phyloP scores from a whole-genome alignment of 352 stramenopile genomes.

The Phytophthora constricta region DNA sequence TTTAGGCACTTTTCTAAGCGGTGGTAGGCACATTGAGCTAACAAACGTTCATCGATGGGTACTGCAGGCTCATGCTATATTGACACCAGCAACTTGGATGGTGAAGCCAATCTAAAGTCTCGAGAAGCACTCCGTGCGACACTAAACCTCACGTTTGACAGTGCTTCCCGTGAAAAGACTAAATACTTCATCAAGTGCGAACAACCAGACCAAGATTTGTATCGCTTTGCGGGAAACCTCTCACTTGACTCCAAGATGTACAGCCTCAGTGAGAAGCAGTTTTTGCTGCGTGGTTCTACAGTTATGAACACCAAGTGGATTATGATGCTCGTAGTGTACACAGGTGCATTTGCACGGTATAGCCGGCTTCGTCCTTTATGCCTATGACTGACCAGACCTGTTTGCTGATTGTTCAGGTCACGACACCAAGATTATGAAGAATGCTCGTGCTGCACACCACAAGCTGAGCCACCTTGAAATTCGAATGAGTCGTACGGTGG shows the following conservation, averaged over 20 bases:
- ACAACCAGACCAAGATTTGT: slow-evolving; percentile 77
- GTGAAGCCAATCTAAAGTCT: slow-evolving; percentile 80
- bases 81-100: slow-evolving; percentile 85
- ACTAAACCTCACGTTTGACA: slow-evolving; percentile 44
- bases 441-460: slow-evolving; percentile 75
- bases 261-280: slow-evolving; percentile 80
- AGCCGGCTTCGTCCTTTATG: no score
- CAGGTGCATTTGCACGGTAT: slow-evolving; percentile 44
- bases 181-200: slow-evolving; percentile 82
- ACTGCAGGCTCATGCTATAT: slow-evolving; percentile 73
- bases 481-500: slow-evolving; percentile 77
- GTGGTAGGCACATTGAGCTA: not conserved
- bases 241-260: slow-evolving; percentile 62
- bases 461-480: slow-evolving; percentile 87
- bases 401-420: slow-evolving; percentile 41
- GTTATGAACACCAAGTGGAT: slow-evolving; percentile 87
- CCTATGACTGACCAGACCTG: not conserved
- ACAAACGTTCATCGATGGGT: not conserved
- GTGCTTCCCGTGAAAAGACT: slow-evolving; percentile 36
- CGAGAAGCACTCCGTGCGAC: slow-evolving; percentile 59
- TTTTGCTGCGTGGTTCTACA: slow-evolving; percentile 71
- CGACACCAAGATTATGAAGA: slow-evolving; percentile 93
- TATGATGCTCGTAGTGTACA: slow-evolving; percentile 78
- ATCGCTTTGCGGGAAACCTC: slow-evolving; percentile 79
- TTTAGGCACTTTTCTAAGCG: not conserved